Conservation (phyloP, 129 eudicot genomes). For the Apium graveolens region DNA sequence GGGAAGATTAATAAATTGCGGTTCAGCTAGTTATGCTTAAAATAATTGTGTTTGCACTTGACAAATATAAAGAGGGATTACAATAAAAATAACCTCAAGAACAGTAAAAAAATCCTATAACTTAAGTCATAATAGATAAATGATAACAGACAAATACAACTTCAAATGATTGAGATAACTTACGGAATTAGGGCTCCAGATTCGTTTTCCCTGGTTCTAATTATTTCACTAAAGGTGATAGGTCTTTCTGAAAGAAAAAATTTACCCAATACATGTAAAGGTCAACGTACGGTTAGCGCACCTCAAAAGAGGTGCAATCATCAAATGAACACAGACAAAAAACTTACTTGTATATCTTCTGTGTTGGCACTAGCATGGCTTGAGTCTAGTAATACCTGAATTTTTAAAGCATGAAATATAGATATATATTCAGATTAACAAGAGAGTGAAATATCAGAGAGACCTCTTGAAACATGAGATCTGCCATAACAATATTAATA, state of each 20-base stretch:
- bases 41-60: neutral
- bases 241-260: conserved; percentile 58
- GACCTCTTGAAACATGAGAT: too few species aligned
- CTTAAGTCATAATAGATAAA: neutral
- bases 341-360: conserved; percentile 68
- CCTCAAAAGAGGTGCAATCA: conserved; percentile 14
- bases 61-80: neutral
- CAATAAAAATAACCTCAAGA: neutral
- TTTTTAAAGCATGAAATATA: neutral
- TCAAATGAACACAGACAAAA: neutral
- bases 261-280: neutral
- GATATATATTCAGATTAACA: too few species aligned
- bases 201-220: conserved; percentile 49
- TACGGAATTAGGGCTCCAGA: conserved; percentile 75
- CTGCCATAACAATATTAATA: too few species aligned
- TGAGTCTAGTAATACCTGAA: conserved; percentile 64
- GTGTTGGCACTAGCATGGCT: conserved; percentile 51
- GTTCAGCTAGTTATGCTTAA: neutral
- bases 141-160: neutral
- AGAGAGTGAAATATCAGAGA: too few species aligned
- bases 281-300: conserved; percentile 5
- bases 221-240: conserved; percentile 84
- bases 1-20: neutral
- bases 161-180: conserved; percentile 19
- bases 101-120: neutral